Base-by-base conservation (phyloP, 148 eudicot species). In the Pouteria glomerata region DNA sequence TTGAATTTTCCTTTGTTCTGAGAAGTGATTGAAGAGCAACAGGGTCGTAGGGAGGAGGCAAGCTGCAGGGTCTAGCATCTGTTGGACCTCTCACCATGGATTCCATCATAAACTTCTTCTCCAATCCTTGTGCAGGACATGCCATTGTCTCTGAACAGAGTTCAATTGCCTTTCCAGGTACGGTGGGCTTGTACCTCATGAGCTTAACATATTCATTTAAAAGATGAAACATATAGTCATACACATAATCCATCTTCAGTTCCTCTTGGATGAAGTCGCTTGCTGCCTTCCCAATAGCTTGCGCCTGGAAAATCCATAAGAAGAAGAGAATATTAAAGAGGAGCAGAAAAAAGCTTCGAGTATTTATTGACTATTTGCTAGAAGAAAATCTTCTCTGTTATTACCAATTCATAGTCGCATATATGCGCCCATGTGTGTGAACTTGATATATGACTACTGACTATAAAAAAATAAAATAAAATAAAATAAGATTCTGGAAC, bases 141-240 rank as follows among this genome's bases (percentile, higher is more conserved):
- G 84, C 91, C 87, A 93, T 74, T 44, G 80, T 55, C 76, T 93
- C 98, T 14, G 96, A 80, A 69, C 98, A 90, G n/a, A 90, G 72
- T 76, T 92, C 98, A 1, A 80, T 69, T 1, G 96, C 96, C 13
- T 77, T 75, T 48, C 53, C 21, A 8, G 98, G 89, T 39, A 79
- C 60, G 0, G 74, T 59, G 26, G 98, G 96, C 82, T 88, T 86
- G 85, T 83, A 90, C 53, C 64, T 88, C 30, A 90, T 66, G 57
- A 90, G 87, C 80, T 86, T 92, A 2, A 96, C 73, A 37, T 90
- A 92, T 73, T 92, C 89, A 13, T 58, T 85, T 44, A 92, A 83
- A 61, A 92, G 77, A 77, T 92, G 93, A 59, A 90, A 80, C 92
- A 92, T 92, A 84, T 92, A 90, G 72, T 92, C 98, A 35, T 92